Conservation (phyloP, 345 rosid genomes). For the Heritiera fomes region DNA sequence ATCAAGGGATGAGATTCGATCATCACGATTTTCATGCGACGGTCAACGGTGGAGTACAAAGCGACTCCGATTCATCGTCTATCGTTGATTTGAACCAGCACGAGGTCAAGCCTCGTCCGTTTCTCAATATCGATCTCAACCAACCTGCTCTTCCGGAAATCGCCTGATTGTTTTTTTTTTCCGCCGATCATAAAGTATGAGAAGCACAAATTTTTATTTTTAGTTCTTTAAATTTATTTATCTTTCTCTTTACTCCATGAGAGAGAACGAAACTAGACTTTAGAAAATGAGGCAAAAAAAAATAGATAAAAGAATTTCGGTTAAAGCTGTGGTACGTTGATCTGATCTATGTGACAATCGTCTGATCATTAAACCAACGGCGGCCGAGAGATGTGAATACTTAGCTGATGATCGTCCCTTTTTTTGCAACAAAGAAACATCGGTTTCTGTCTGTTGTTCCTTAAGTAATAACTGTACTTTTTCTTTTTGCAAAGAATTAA, state of each 20-base stretch:
- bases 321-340: conserved; percentile 7
- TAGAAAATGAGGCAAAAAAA: conserved; percentile 4
- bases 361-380: not conserved
- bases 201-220: not conserved
- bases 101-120: conserved; percentile 28
- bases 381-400: conserved; percentile 29
- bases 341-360: conserved; percentile 22
- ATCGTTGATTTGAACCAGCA: conserved; percentile 41
- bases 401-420: conserved; percentile 21
- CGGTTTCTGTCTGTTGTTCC: conserved; percentile 31
- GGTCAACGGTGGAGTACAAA: conserved; percentile 34
- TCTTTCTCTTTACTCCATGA: not conserved
- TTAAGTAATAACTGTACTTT: conserved; percentile 17
- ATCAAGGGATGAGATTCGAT: conserved; percentile 36
- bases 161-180: conserved; percentile 32
- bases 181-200: not conserved
- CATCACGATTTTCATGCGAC: conserved; percentile 21
- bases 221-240: not conserved
- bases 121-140: conserved; percentile 72
- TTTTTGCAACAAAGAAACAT: conserved; percentile 37
- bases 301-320: not conserved
- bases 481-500: conserved; percentile 9
- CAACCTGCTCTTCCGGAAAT: conserved; percentile 51
- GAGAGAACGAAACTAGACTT: not conserved
- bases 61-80: conserved; percentile 69